phyloP scores from a whole-genome alignment of 2,329 filamentous ascomycete genomes.

The Arthrobotrys iridis region DNA sequence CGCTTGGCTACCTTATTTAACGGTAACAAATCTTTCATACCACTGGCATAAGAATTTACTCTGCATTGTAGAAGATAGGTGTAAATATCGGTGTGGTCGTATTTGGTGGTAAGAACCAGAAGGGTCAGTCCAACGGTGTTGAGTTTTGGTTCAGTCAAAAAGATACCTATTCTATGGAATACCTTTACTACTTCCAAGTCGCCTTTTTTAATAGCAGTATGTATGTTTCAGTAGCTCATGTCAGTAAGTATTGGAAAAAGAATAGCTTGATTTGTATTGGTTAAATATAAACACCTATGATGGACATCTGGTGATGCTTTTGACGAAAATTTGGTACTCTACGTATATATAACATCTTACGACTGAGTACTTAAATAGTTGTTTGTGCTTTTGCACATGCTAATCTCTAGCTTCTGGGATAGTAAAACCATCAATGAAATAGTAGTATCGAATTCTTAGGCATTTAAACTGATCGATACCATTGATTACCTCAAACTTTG shows the following conservation, averaged over 20 bases:
- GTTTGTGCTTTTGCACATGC: slow-evolving; percentile 14
- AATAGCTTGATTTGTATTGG: neutral
- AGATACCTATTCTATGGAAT: neutral
- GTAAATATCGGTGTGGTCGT: no score
- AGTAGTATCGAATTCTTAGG: neutral
- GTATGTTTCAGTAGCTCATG: neutral
- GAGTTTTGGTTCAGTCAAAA: no score
- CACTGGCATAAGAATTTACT: no score
- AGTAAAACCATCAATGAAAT: neutral
- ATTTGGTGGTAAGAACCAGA: neutral
- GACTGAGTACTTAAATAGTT: slow-evolving; percentile 6
- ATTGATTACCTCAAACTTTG: neutral
- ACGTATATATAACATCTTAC: neutral
- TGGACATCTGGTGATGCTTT: neutral
- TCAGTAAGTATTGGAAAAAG: neutral
- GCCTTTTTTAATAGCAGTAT: neutral
- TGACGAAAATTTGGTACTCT: neutral
- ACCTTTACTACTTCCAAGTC: neutral
- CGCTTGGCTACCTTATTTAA: no score
- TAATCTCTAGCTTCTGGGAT: neutral
- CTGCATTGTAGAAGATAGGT: no score
- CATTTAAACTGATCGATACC: slow-evolving; percentile 7
- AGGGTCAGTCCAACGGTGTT: neutral
- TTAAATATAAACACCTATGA: neutral
- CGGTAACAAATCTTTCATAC: no score